phyloP scores from a whole-genome alignment of 108 stramenopile genomes.

The Nannochloropsis gaditana region DNA sequence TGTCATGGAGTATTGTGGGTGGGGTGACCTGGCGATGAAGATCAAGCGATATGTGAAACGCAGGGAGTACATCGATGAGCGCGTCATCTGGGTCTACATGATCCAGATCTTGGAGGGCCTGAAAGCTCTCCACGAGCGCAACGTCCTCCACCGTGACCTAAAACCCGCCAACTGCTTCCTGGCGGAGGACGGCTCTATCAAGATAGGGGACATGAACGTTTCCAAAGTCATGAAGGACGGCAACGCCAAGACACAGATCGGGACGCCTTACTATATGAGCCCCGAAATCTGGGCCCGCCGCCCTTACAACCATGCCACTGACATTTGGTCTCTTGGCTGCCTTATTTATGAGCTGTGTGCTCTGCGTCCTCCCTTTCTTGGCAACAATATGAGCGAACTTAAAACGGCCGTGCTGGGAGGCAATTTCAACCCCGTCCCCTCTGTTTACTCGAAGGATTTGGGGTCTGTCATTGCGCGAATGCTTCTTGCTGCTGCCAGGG shows the following conservation, averaged over 20 bases:
- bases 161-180: conserved; percentile 54
- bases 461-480: conserved; percentile 8
- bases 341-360: conserved; percentile 57
- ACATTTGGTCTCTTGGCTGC: conserved; percentile 62
- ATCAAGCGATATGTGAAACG: conserved; percentile 38
- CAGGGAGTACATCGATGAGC: conserved; percentile 43
- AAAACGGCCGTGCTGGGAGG: neutral
- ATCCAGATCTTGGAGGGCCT: conserved; percentile 28
- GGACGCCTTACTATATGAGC: conserved; percentile 61
- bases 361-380: conserved; percentile 53
- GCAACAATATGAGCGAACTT: conserved; percentile 27
- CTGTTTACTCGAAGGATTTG: neutral
- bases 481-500: neutral
- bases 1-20: conserved; percentile 45
- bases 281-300: conserved; percentile 60
- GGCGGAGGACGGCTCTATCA: conserved; percentile 45
- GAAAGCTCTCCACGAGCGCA: conserved; percentile 24
- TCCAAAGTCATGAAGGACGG: conserved; percentile 41
- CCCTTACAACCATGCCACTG: conserved; percentile 57
- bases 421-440: neutral
- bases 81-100: conserved; percentile 48
- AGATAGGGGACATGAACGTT: conserved; percentile 54
- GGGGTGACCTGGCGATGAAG: conserved; percentile 39
- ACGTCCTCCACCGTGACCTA: conserved; percentile 51
- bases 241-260: conserved; percentile 25